phyloP scores from a whole-genome alignment of 305 asterid genomes.

The Euphrasia arctica region DNA sequence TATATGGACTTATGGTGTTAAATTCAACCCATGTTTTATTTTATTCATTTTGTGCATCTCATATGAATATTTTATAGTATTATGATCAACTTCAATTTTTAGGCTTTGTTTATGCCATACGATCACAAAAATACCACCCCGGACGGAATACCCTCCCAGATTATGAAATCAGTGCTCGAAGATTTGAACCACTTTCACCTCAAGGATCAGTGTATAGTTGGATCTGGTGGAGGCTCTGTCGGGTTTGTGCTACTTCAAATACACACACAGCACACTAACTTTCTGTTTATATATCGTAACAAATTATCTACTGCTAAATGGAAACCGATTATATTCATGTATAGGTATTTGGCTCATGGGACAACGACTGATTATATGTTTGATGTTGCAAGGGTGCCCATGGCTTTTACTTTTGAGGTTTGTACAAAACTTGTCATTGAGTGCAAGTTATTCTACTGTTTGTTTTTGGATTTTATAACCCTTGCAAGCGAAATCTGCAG shows the following conservation, averaged over 20 bases:
- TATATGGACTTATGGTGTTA: too few species aligned
- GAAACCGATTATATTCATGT: background rate
- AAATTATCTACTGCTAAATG: background rate
- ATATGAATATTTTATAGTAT: slow-evolving; percentile 12
- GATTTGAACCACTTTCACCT: slow-evolving; percentile 78
- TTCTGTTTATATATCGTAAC: too few species aligned
- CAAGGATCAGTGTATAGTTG: slow-evolving; percentile 73
- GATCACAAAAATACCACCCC: slow-evolving; percentile 97
- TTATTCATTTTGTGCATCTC: slow-evolving; percentile 12
- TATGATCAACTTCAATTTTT: slow-evolving; percentile 18
- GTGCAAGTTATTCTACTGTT: slow-evolving; percentile 10
- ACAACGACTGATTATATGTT: slow-evolving; percentile 97
- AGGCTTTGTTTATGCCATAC: slow-evolving; percentile 97
- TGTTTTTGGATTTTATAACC: slow-evolving; percentile 17
- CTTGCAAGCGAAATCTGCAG: slow-evolving; percentile 39
- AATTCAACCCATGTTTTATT: background rate
- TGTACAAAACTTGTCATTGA: slow-evolving; percentile 20
- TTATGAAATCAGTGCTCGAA: slow-evolving; percentile 79
- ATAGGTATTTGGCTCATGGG: slow-evolving; percentile 94
- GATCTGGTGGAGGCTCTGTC: slow-evolving; percentile 98
- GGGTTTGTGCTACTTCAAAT: slow-evolving; percentile 60
- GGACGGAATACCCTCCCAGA: slow-evolving; percentile 68
- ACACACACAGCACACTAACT: background rate
- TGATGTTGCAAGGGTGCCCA: slow-evolving; percentile 87
- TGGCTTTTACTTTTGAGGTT: slow-evolving; percentile 98